Base-by-base conservation (phyloP, 352 stramenopile species). In the Phytophthora brassicae region DNA sequence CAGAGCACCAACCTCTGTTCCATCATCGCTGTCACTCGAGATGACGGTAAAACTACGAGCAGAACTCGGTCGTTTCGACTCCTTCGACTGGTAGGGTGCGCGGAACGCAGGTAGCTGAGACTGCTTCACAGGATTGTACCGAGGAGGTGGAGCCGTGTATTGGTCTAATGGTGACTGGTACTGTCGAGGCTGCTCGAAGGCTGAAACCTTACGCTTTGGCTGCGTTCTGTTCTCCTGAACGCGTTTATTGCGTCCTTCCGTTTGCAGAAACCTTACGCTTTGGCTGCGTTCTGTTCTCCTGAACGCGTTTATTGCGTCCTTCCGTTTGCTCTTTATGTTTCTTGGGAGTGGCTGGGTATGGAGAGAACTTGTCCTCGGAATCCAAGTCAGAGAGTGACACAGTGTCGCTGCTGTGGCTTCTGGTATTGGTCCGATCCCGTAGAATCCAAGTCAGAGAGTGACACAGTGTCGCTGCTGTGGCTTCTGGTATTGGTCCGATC, bases 341-440 rank as follows among this genome's bases (percentile, higher is more conserved):
- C 29, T 60, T 49, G 29, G 64, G 68, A 20, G 28, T 57, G 6
- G 59, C 26, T 14, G 68, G 68, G 36, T 76, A 76, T 9, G 68
- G 68, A 17, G 59, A 70, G 56, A 76, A 76, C 52, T 76, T 70
- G 42, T 76, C 68, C 17, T 71, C 68, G 9, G 60, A 47, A 28
- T 73, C 41, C 3, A 76, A 38, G 31, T 76, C 68, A 0, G 68
- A 76, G 16, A 76, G 42, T 20, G 68, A 76, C 35, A 76, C 64
- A 2, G 17, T 53, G 41, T 68, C 54, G 29, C 54, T 70, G 4
- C 53, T 44, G 22, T 62, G 64, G 45, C 46, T 64, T n/a, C 54
- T 68, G 23, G 49, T 72, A 26, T 58, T 61, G 9, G 31, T 23
- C 6, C 62, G 63, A 16, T 68, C 38, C 6, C 51, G 36, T 14